Evolutionary conservation across 305 asterid species (phyloP).

Genomic region (Salvia sclarea): DNA sequence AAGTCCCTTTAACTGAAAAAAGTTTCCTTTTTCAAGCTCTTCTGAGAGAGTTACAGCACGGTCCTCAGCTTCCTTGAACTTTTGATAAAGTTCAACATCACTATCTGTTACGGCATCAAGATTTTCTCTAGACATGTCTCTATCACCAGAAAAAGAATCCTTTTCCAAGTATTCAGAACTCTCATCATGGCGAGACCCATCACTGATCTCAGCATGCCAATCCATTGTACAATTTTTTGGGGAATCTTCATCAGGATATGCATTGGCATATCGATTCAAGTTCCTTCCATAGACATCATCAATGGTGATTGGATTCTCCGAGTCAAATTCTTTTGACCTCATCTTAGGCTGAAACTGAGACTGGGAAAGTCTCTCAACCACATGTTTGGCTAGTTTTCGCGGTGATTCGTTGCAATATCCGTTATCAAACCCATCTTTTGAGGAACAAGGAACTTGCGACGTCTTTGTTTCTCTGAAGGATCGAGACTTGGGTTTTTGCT

Average conservation of each 20-base stretch:
- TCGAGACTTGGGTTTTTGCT: slow-evolving; percentile 72
- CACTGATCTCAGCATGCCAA: slow-evolving; percentile 45
- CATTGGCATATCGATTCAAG: slow-evolving; percentile 51
- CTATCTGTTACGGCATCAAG: slow-evolving; percentile 39
- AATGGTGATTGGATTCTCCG: slow-evolving; percentile 79
- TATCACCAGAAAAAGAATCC: slow-evolving; percentile 41
- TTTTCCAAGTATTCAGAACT: slow-evolving; percentile 45
- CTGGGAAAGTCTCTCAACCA: slow-evolving; percentile 93
- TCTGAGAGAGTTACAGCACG: slow-evolving; percentile 65
- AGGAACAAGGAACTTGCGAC: slow-evolving; percentile 42
- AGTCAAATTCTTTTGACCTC: slow-evolving; percentile 57
- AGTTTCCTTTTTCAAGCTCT: slow-evolving; percentile 62
- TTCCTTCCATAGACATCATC: slow-evolving; percentile 76
- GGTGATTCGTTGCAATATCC: slow-evolving; percentile 76
- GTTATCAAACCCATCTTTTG: slow-evolving; percentile 51
- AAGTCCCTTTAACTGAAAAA: slow-evolving; percentile 53
- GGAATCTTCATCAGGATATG: slow-evolving; percentile 52
- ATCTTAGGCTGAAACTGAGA: slow-evolving; percentile 51
- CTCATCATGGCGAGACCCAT: slow-evolving; percentile 47
- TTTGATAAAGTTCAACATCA: slow-evolving; percentile 51
- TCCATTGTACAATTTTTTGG: slow-evolving; percentile 40
- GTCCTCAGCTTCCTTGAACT: slow-evolving; percentile 72
- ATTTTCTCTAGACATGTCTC: slow-evolving; percentile 34
- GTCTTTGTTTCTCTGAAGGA: slow-evolving; percentile 69
- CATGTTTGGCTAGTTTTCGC: slow-evolving; percentile 76